A percentile compares a stretch with the other conserved stretches of the same genome.
Conservation (phyloP, 345 rosid genomes). For the Lagerstroemia speciosa region DNA sequence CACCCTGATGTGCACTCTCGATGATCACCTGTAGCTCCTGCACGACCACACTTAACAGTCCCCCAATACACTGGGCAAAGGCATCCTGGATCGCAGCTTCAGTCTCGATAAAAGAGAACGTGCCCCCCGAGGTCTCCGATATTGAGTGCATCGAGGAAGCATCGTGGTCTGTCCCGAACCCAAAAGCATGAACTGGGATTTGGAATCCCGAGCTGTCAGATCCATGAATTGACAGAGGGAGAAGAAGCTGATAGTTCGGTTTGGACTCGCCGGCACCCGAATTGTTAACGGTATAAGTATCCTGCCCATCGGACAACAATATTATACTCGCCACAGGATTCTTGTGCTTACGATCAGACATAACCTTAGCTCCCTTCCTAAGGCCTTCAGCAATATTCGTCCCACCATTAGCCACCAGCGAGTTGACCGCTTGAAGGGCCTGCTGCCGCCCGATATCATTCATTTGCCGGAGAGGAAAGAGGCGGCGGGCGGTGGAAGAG, state of each 20-base stretch:
- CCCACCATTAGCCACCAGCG: slow-evolving; percentile 89
- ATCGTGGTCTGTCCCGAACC: slow-evolving; percentile 92
- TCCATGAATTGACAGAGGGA: slow-evolving; percentile 53
- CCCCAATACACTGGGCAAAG: slow-evolving; percentile 98
- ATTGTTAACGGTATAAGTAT: slow-evolving; percentile 54
- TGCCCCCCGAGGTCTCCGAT: slow-evolving; percentile 84
- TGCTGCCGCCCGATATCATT: slow-evolving; percentile 61
- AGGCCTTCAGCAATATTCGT: slow-evolving; percentile 96
- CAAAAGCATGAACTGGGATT: slow-evolving; percentile 84
- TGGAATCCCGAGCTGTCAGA: slow-evolving; percentile 49
- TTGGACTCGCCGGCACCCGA: slow-evolving; percentile 27
- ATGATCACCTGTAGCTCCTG: slow-evolving; percentile 71
- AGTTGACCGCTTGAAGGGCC: slow-evolving; percentile 86
- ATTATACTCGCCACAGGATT: slow-evolving; percentile 86
- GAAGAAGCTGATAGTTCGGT: slow-evolving; percentile 52
- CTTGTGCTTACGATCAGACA: slow-evolving; percentile 74
- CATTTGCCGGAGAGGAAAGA: slow-evolving; percentile 77
- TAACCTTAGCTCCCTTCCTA: slow-evolving; percentile 79
- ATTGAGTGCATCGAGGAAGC: slow-evolving; percentile 88
- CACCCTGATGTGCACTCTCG: slow-evolving; percentile 39
- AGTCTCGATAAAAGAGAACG: slow-evolving; percentile 87
- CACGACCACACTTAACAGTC: slow-evolving; percentile 85
- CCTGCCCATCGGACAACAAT: slow-evolving; percentile 88
- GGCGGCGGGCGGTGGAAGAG: slow-evolving; percentile 89
- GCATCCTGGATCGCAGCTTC: slow-evolving; percentile 93